These are phyloP conservation scores for Aspergillus caelatus DNA, from an alignment of 2,329 filamentous ascomycete species.

Conservation along the genomic window DNA sequence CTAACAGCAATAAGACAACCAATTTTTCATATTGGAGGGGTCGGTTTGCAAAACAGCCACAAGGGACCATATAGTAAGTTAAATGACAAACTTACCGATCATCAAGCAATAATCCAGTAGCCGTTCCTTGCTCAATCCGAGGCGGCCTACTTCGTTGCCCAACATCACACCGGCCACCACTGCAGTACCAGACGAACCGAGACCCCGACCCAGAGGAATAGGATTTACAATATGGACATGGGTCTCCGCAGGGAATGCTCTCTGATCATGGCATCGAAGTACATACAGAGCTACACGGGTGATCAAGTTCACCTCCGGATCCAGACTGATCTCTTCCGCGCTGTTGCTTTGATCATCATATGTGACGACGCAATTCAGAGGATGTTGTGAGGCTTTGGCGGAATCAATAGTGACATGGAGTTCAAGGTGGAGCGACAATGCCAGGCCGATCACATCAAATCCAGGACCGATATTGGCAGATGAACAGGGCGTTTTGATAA, in stretches of 20 bases:
- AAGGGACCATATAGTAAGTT: background rate
- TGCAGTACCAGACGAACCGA: slow-evolving; percentile 94
- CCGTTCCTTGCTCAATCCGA: slow-evolving; percentile 75
- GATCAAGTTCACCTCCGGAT: slow-evolving; percentile 87
- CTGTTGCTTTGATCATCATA: slow-evolving; percentile 83
- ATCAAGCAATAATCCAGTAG: slow-evolving; percentile 96
- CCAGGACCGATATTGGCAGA: slow-evolving; percentile 97
- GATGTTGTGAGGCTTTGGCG: slow-evolving; percentile 42
- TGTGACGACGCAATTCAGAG: slow-evolving; percentile 75
- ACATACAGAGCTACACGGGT: slow-evolving; percentile 94
- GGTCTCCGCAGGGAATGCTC: slow-evolving; percentile 80
- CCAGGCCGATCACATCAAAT: slow-evolving; percentile 95
- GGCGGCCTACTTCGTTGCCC: slow-evolving; percentile 81
- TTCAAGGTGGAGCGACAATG: slow-evolving; percentile 91
- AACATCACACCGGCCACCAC: slow-evolving; percentile 95
- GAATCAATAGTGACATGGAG: slow-evolving; percentile 77
- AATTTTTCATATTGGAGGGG: background rate
- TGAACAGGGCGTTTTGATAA: slow-evolving; percentile 84
- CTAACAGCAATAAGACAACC: background rate
- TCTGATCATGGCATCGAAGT: slow-evolving; percentile 84
- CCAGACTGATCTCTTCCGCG: slow-evolving; percentile 73
- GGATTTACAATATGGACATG: slow-evolving; percentile 95
- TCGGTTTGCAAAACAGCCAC: background rate
- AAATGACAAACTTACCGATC: slow-evolving; percentile 68
- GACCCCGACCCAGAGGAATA: slow-evolving; percentile 86